phyloP scores from a whole-genome alignment of 306 rosid species.

The Medicago lupulina region DNA sequence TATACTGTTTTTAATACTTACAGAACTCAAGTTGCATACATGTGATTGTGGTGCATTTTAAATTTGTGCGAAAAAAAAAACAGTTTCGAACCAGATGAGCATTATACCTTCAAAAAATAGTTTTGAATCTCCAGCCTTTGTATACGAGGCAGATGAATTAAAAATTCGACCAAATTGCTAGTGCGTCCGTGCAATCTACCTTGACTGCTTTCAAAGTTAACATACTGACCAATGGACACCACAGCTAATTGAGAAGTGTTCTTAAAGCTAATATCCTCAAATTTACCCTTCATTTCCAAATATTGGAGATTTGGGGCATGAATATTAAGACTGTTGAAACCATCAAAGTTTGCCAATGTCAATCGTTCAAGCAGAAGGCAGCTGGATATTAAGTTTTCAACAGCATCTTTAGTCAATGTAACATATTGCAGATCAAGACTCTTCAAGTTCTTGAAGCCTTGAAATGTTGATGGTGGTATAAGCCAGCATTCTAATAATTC shows the following conservation, averaged over 20 bases:
- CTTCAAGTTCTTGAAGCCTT: slow-evolving; percentile 62
- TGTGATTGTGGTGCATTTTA: not conserved
- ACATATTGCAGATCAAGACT: slow-evolving; percentile 75
- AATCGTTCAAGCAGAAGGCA: slow-evolving; percentile 64
- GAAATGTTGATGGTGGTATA: slow-evolving; percentile 61
- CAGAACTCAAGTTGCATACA: slow-evolving; percentile 29
- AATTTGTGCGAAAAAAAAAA: not conserved
- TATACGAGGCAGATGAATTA: slow-evolving; percentile 53
- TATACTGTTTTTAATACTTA: not conserved
- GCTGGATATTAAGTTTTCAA: slow-evolving; percentile 54
- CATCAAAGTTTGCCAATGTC: slow-evolving; percentile 64
- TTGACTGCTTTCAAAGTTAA: slow-evolving; percentile 38
- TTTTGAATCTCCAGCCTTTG: slow-evolving; percentile 61
- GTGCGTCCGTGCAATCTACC: slow-evolving; percentile 41
- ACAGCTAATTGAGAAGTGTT: slow-evolving; percentile 55
- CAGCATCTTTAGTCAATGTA: slow-evolving; percentile 60
- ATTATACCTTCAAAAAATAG: slow-evolving; percentile 61
- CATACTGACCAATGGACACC: slow-evolving; percentile 55
- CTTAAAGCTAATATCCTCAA: slow-evolving; percentile 57
- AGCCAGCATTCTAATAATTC: slow-evolving; percentile 64
- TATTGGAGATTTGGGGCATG: slow-evolving; percentile 61
- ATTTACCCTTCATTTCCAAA: slow-evolving; percentile 62
- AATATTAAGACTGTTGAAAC: slow-evolving; percentile 58
- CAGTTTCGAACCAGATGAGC: slow-evolving; percentile 40
- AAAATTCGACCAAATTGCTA: slow-evolving; percentile 58